Evolutionary conservation across 2,329 filamentous ascomycete species (phyloP).

Genomic region (Sporothrix euskadiensis): DNA sequence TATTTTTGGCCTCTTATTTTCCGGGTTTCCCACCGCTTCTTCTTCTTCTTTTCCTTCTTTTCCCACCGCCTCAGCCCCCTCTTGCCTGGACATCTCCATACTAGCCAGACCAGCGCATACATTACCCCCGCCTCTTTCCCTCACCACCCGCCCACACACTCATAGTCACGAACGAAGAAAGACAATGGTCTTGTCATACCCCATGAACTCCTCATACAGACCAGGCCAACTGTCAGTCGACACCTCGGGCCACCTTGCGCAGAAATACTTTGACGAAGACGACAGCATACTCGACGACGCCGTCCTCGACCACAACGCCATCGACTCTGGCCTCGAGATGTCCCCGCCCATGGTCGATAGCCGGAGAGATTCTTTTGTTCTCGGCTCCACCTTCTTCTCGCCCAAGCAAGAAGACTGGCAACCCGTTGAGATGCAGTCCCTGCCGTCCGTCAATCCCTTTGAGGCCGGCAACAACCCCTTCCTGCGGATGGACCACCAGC

Average conservation of each 20-base stretch:
- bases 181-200: constrained; percentile 54
- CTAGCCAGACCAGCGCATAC: not conserved
- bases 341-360: constrained; percentile 63
- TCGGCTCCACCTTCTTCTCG: constrained; percentile 60
- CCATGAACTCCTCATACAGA: constrained; percentile 55
- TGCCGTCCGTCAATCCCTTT: constrained; percentile 65
- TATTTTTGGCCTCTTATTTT: not conserved
- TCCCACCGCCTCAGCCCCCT: constrained; percentile 18
- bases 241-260: constrained; percentile 47
- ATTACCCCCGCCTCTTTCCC: constrained; percentile 10
- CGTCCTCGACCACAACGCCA: constrained; percentile 58
- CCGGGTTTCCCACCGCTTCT: constrained; percentile 1
- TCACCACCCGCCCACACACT: constrained; percentile 10
- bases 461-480: constrained; percentile 64
- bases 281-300: constrained; percentile 61
- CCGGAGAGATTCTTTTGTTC: constrained; percentile 64
- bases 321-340: constrained; percentile 64
- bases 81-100: constrained; percentile 17
- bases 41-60: not conserved
- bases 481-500: constrained; percentile 60
- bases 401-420: constrained; percentile 67
- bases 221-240: constrained; percentile 54
- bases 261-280: constrained; percentile 61
- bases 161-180: constrained; percentile 25
- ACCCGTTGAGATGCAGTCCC: constrained; percentile 64